Evolutionary conservation across 129 eudicot genomes (phyloP).

Genomic region (Heracleum sosnowskyi): DNA sequence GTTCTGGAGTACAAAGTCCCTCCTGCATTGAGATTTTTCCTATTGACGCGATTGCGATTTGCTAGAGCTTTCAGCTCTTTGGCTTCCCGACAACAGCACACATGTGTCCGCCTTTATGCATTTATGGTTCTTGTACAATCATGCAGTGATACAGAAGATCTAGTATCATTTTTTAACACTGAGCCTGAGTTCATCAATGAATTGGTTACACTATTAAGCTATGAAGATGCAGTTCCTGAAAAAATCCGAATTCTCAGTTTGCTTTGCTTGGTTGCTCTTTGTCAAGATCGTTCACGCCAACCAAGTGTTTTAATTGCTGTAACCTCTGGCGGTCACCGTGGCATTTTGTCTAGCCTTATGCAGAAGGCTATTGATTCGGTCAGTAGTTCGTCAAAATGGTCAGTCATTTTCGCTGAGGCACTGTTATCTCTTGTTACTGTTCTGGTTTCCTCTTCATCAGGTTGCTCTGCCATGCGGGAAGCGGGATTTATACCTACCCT

Average conservation of each 20-base stretch:
- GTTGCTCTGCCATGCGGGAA: constrained; percentile 99
- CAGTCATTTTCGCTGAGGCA: constrained; percentile 85
- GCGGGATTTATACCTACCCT: constrained; percentile 98
- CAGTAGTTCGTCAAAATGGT: constrained; percentile 69
- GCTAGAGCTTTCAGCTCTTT: constrained; percentile 81
- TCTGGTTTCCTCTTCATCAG: constrained; percentile 88
- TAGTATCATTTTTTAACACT: constrained; percentile 68
- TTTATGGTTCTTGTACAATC: constrained; percentile 91
- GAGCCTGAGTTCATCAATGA: constrained; percentile 99
- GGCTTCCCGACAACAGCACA: constrained; percentile 68
- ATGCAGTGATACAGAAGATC: constrained; percentile 65
- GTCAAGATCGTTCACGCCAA: constrained; percentile 93
- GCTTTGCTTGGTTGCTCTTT: constrained; percentile 81
- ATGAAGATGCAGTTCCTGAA: constrained; percentile 89
- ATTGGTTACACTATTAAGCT: constrained; percentile 73
- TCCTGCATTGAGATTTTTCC: constrained; percentile 60
- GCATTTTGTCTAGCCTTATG: constrained; percentile 96
- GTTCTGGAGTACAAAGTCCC: constrained; percentile 75
- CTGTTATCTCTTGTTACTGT: constrained; percentile 82
- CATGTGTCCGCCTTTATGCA: constrained; percentile 85
- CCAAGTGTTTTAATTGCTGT: constrained; percentile 88
- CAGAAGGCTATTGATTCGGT: constrained; percentile 87
- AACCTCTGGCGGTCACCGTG: constrained; percentile 99
- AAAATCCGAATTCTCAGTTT: constrained; percentile 66
- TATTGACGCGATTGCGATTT: constrained; percentile 87